Conservation (phyloP, 306 rosid genomes). For the Arachis stenosperma region DNA sequence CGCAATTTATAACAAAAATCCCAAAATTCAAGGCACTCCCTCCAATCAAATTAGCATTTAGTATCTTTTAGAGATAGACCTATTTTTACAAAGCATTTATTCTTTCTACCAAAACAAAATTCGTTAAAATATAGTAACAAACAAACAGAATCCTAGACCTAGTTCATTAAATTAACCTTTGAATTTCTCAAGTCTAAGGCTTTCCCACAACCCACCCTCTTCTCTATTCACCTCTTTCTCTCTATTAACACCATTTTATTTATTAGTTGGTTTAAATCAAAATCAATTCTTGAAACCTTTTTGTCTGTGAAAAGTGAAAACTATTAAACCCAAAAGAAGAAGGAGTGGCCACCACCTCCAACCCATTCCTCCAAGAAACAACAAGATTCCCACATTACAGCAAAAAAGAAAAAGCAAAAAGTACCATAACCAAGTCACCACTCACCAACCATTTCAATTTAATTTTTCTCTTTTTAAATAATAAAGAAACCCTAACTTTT, state of each 20-base stretch:
- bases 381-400: conserved; percentile 59
- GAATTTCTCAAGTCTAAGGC: not conserved
- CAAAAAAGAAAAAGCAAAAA: conserved; percentile 23
- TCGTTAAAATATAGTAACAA: not conserved
- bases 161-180: conserved; percentile 35
- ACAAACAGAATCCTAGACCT: conserved; percentile 31
- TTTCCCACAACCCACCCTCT: not conserved
- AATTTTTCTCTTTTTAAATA: not conserved
- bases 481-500: conserved; percentile 15
- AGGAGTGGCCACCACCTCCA: conserved; percentile 46
- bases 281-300: conserved; percentile 39
- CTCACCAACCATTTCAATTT: not conserved
- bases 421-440: not conserved
- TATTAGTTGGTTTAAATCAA: conserved; percentile 26
- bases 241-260: not conserved
- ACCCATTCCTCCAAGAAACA: conserved; percentile 70
- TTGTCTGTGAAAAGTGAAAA: conserved; percentile 30
- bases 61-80: conserved; percentile 20
- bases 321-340: conserved; percentile 41
- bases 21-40: conserved; percentile 47
- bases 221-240: not conserved
- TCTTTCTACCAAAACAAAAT: conserved; percentile 28
- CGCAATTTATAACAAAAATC: conserved; percentile 21
- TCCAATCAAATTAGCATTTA: conserved; percentile 46
- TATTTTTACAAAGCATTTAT: conserved; percentile 37